Evolutionary conservation across 2,329 filamentous ascomycete genomes (phyloP), one percentile per base, ranked within the genome.

Genomic region (Fusarium incarnatum): DNA sequence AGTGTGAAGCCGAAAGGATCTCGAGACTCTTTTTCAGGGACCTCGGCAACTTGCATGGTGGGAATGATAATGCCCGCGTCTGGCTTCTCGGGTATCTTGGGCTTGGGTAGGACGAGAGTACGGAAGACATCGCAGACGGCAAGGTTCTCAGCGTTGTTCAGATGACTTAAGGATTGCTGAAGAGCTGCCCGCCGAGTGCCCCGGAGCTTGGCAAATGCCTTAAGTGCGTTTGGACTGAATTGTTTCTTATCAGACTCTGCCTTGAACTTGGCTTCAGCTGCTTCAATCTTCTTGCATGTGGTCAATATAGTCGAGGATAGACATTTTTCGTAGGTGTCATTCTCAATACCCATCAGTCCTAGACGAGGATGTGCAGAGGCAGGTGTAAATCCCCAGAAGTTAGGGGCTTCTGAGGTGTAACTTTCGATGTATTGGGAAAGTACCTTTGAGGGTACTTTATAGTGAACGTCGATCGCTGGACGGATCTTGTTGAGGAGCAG

Each of bases 171-270:
- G 20, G 77, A 78, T 30, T 80, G 79, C 68, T 86, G 83, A 23
- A 86, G 74, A 20, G 80, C 84, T 10, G 83, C 84, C 46, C 85
- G 81, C 44, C 81, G 79, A 56, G 78, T 79, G 2, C 83, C 84
- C 13, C 82, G 82, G 54, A 82, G 79, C 5, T 53, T 56, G 3
- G 80, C 78, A 67, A 79, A 82, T 20, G 67, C 53, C 15, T 68
- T 42, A 30, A 77, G 68, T 3, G 62, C 37, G 12, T 32, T 23
- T 9, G 18, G 25, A 20, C 44, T 49, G 18, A 65, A 46, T 20
- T 32, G 23, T 20, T 41, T 42, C 42, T 32, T 49, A 10, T 37
- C 27, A 25, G 32, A 52, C 22, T 65, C 62, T 20, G 20, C 34
- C 46, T 52, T 52, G 54, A 65, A 48, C 13, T 60, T 42, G 18